These are phyloP conservation scores for Alternaria gaisen DNA, from an alignment of 2,329 filamentous ascomycete species.

Conservation along the genomic window DNA sequence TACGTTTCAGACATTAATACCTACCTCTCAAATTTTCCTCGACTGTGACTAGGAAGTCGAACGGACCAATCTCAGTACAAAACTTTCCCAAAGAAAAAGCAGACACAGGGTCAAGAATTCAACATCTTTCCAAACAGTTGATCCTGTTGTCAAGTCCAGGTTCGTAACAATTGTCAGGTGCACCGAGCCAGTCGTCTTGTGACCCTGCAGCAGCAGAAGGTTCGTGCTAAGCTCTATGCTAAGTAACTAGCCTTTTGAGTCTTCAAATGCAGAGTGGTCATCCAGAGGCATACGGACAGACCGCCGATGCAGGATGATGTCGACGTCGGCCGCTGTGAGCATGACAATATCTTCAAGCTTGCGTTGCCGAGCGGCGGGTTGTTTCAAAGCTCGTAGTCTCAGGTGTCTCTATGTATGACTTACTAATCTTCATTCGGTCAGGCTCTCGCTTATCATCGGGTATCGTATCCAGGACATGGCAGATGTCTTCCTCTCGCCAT, in stretches of 20 bases:
- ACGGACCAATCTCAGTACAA: neutral
- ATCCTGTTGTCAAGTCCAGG: too few species aligned
- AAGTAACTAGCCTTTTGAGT: neutral
- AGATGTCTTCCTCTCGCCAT: neutral
- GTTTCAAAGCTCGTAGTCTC: neutral
- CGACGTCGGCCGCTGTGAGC: neutral
- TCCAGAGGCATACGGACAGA: neutral
- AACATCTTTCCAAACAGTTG: too few species aligned
- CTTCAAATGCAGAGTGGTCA: neutral
- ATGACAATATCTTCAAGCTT: neutral
- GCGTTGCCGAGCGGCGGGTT: neutral
- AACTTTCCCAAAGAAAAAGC: neutral
- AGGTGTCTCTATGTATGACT: neutral
- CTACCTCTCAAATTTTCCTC: neutral
- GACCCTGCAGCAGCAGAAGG: neutral
- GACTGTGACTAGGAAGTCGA: neutral
- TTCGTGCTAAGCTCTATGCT: neutral
- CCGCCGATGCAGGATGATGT: neutral
- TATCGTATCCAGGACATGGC: neutral
- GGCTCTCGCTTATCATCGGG: neutral
- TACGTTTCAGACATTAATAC: neutral
- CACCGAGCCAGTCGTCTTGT: neutral
- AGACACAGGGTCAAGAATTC: neutral
- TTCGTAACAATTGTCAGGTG: neutral
- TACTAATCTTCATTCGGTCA: neutral